Base-by-base conservation (phyloP, 2,329 filamentous ascomycete genomes). In the Akanthomyces muscarius region DNA sequence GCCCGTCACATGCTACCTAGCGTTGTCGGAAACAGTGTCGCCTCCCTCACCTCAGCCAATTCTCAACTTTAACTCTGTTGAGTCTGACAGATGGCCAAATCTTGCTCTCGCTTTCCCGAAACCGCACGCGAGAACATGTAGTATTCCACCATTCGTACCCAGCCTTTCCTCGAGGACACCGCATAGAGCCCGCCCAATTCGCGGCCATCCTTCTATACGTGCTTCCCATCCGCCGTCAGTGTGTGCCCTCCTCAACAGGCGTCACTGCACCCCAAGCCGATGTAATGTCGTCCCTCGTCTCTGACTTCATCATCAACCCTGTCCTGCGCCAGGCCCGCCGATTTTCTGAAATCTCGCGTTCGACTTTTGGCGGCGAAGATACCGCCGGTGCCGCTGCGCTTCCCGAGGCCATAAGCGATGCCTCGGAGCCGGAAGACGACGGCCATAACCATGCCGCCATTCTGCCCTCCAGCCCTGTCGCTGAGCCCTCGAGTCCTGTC, bases 291-390 rank as follows among this genome's bases (percentile, higher is more conserved):
- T 86, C 81, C 68, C 77, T 88, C 69, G 85, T 89, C 61, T 83
- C 85, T 70, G 83, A 87, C 65, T 87, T 87, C 72, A 76, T 88
- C 69, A 86, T 88, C 74, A 87, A 87, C 66, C 86, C 86, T 63
- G 85, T 88, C 69, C 75, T 88, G 68, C 84, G 86, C 72, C 86
- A 88, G 75, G 86, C 86, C 69, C 84, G 85, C 66, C 84, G 85
- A 66, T 83, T 89, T 70, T 88, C 86, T 55, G 78, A 80, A 69
- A 78, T 78, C 64, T 80, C 78, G 36, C 74, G 77, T 62, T 71
- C 76, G 28, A 76, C 73, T 66, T 68, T 78, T 68, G 65, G 68
- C 69, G 71, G 71, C 66, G 75, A 73, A 67, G 71, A 71, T 68
- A 73, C 74, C 66, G 68, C 71, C 23, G 53, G 68, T 36, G 59